These are phyloP conservation scores for Tetrapyrgos nigripes DNA, from an alignment of 1,284 basidiomycete genomes.

Conservation along the genomic window DNA sequence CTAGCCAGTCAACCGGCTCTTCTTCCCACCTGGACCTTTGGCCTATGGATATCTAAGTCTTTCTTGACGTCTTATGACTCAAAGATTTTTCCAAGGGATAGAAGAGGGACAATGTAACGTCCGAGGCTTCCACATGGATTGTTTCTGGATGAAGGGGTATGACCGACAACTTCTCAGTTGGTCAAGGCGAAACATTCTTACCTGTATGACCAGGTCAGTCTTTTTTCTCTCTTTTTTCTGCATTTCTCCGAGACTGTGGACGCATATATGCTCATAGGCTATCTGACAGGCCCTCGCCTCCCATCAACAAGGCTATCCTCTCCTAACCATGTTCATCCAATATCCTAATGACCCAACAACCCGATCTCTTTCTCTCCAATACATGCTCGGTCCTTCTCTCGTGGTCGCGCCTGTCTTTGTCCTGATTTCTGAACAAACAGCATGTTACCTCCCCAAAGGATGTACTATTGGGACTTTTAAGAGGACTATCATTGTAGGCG, in stretches of 20 bases:
- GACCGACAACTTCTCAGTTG: conserved; percentile 77
- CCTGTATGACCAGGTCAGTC: conserved; percentile 65
- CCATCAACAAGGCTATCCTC: conserved; percentile 61
- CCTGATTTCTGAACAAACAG: conserved; percentile 57
- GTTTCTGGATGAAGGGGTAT: conserved; percentile 85
- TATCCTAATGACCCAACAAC: conserved; percentile 72
- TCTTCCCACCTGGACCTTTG: conserved; percentile 75
- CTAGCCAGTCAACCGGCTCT: conserved; percentile 72
- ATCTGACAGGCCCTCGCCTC: conserved; percentile 70
- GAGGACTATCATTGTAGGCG: conserved; percentile 41
- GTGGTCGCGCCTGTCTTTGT: conserved; percentile 80
- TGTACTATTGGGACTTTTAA: conserved; percentile 62
- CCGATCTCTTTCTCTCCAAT: conserved; percentile 70
- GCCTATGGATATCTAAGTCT: conserved; percentile 79
- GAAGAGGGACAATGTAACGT: conserved; percentile 68
- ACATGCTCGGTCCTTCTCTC: conserved; percentile 72
- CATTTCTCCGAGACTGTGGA: neutral
- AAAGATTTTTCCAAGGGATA: conserved; percentile 75
- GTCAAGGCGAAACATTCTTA: conserved; percentile 77
- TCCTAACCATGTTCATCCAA: conserved; percentile 79
- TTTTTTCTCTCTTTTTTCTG: no score
- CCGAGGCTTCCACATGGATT: conserved; percentile 82
- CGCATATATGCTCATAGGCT: no score
- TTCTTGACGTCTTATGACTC: conserved; percentile 77
- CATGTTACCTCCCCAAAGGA: conserved; percentile 79